Conservation (phyloP, 2,329 filamentous ascomycete species). For the Botrytis hyacinthi region DNA sequence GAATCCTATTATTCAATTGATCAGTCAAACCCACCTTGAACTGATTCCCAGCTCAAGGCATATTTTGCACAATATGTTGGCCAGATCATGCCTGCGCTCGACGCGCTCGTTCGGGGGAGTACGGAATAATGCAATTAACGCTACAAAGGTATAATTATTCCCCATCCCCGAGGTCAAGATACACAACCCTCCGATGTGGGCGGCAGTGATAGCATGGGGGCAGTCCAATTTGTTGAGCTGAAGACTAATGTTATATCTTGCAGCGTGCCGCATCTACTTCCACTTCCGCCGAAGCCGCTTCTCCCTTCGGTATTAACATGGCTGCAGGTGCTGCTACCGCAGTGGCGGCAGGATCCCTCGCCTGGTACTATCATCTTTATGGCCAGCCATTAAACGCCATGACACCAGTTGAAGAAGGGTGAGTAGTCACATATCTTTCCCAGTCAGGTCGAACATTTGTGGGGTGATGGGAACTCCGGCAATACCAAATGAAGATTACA, state of each 20-base stretch:
- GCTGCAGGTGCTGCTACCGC: conserved; percentile 84
- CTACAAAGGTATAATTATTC: conserved; percentile 66
- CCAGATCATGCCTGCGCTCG: conserved; percentile 85
- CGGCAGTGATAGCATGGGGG: neutral
- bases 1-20: conserved; percentile 37
- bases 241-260: conserved; percentile 43
- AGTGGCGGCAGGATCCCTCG: conserved; percentile 82
- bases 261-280: conserved; percentile 65
- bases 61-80: conserved; percentile 70
- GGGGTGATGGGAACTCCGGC: neutral
- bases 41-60: conserved; percentile 37
- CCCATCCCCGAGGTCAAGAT: conserved; percentile 13
- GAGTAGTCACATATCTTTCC: conserved; percentile 45
- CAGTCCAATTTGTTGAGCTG: neutral
- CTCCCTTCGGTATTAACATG: conserved; percentile 79
- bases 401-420: conserved; percentile 98
- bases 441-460: neutral
- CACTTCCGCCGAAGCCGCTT: conserved; percentile 65
- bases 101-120: conserved; percentile 80
- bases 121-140: conserved; percentile 68
- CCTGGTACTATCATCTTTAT: conserved; percentile 97
- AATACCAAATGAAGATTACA: conserved; percentile 4
- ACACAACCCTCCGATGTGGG: conserved; percentile 32
- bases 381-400: conserved; percentile 82
- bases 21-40: conserved; percentile 32